Percentiles rank a stretch among this genome's conserved stretches.
phyloP scores from a whole-genome alignment of 1,284 basidiomycete species.

The Cystobasidium slooffiae region DNA sequence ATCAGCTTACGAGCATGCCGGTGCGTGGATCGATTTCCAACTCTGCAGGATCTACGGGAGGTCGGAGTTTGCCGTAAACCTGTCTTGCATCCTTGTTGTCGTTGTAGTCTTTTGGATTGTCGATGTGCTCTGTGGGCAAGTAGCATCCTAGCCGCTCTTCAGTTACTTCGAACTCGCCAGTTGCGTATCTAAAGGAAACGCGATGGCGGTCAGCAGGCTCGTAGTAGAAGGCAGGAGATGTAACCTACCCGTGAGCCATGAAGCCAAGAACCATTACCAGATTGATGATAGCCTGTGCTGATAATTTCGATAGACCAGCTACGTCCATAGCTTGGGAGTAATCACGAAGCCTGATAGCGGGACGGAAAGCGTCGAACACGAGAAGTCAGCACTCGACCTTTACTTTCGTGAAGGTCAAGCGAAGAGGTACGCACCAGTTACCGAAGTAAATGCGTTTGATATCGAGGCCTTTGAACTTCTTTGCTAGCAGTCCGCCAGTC shows the following conservation, averaged over 20 bases:
- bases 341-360: slow-evolving; percentile 68
- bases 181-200: slow-evolving; percentile 42
- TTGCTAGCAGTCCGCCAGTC: slow-evolving; percentile 47
- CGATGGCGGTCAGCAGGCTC: not conserved
- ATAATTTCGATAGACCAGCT: slow-evolving; percentile 62
- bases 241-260: slow-evolving; percentile 64
- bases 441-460: slow-evolving; percentile 52
- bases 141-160: slow-evolving; percentile 83
- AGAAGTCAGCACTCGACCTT: not conserved
- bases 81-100: slow-evolving; percentile 77
- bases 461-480: slow-evolving; percentile 55
- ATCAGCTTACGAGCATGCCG: slow-evolving; percentile 81
- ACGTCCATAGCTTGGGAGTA: slow-evolving; percentile 77
- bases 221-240: slow-evolving; percentile 61
- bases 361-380: not conserved
- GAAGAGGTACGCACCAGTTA: slow-evolving; percentile 13
- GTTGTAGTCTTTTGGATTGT: slow-evolving; percentile 53
- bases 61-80: slow-evolving; percentile 75
- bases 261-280: slow-evolving; percentile 78
- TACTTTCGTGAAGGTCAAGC: not conserved
- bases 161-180: slow-evolving; percentile 83
- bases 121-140: slow-evolving; percentile 84
- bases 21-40: slow-evolving; percentile 83
- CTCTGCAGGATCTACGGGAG: slow-evolving; percentile 76
- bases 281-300: slow-evolving; percentile 76